Conservation (phyloP, 192 early-diverging fungal species). For the Entophlyctis luteolus region DNA sequence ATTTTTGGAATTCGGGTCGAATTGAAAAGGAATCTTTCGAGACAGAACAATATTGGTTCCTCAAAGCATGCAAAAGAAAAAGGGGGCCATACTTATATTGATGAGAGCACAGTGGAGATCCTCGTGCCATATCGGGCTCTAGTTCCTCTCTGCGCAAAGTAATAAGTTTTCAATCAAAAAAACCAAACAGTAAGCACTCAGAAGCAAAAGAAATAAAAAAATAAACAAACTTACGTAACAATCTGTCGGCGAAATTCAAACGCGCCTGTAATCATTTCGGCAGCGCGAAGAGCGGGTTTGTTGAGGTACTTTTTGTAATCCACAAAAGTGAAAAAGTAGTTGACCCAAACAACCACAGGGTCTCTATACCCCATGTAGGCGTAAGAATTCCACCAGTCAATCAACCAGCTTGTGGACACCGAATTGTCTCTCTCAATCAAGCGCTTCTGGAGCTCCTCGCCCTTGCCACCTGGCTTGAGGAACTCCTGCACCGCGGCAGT, state of each 20-base stretch:
- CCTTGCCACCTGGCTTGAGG: slow-evolving; percentile 68
- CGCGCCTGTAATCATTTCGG: slow-evolving; percentile 82
- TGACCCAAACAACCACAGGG: slow-evolving; percentile 89
- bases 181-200: not conserved
- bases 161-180: too few species aligned
- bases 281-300: slow-evolving; percentile 78
- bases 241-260: slow-evolving; percentile 82
- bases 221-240: slow-evolving; percentile 46
- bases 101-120: slow-evolving; percentile 76
- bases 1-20: slow-evolving; percentile 83
- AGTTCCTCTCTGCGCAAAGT: slow-evolving; percentile 55
- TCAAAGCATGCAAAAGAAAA: not conserved
- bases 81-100: slow-evolving; percentile 92
- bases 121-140: slow-evolving; percentile 76
- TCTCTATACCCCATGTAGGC: slow-evolving; percentile 77
- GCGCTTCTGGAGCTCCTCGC: slow-evolving; percentile 77
- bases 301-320: slow-evolving; percentile 77
- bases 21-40: slow-evolving; percentile 80
- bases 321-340: slow-evolving; percentile 91
- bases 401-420: slow-evolving; percentile 78
- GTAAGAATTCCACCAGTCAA: slow-evolving; percentile 97
- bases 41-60: slow-evolving; percentile 55
- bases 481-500: slow-evolving; percentile 71
- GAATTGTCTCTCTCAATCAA: slow-evolving; percentile 70
- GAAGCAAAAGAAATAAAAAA: not conserved